Evolutionary conservation across 129 eudicot species (phyloP).

Genomic region (Pseudognaphalium luteoalbum): DNA sequence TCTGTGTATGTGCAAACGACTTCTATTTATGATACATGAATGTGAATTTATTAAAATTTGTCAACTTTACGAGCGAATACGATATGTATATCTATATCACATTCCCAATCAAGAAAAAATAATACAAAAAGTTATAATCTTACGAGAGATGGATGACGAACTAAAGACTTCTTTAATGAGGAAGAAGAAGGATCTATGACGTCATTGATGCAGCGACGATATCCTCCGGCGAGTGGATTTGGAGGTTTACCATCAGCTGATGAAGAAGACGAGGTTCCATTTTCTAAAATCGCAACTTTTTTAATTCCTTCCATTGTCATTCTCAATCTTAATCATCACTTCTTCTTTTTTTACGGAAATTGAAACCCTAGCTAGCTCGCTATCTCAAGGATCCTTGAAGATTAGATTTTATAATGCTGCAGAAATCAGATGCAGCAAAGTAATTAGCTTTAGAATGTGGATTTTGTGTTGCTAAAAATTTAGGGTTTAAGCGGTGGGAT

Average conservation of each 20-base stretch:
- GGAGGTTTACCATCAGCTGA: conserved; percentile 1
- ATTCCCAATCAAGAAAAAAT: not conserved
- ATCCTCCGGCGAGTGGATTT: not conserved
- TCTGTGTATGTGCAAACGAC: not conserved
- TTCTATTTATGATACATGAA: not conserved
- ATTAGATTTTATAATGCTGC: not conserved
- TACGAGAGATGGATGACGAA: not conserved
- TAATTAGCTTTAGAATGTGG: not conserved
- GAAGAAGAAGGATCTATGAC: not conserved
- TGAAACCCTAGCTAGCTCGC: not conserved
- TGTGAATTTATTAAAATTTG: not conserved
- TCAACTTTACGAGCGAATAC: not conserved
- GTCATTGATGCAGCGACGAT: not conserved
- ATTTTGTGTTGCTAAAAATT: not conserved
- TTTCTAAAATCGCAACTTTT: not conserved
- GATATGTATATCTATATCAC: not conserved
- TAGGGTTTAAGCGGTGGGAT: not conserved
- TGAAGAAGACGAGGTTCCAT: not conserved
- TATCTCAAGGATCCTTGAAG: not conserved
- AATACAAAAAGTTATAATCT: not conserved
- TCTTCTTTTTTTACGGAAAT: not conserved
- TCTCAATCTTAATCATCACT: not conserved
- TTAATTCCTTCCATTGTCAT: conserved; percentile 10
- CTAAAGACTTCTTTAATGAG: not conserved
- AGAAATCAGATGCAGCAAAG: not conserved